These are phyloP conservation scores for Colletotrichum sp. DNA, from an alignment of 2,329 filamentous ascomycete genomes.

Conservation along the genomic window DNA sequence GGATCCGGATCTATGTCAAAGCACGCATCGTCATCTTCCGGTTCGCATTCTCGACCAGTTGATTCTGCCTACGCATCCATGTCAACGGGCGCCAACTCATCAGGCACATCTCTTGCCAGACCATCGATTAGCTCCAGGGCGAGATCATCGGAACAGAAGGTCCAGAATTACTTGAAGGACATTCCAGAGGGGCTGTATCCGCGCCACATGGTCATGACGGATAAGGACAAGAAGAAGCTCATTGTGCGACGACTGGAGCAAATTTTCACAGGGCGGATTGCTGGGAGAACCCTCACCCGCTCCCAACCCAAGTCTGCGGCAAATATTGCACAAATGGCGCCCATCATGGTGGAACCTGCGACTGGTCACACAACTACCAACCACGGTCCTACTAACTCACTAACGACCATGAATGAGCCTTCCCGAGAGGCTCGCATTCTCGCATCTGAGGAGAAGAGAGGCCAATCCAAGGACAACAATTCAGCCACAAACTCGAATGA, in stretches of 20 bases:
- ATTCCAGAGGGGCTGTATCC: slow-evolving; percentile 75
- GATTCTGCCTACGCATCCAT: slow-evolving; percentile 75
- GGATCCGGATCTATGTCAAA: slow-evolving; percentile 51
- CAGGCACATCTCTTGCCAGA: slow-evolving; percentile 42
- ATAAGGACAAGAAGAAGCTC: slow-evolving; percentile 77
- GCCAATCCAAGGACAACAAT: slow-evolving; percentile 44
- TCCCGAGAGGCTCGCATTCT: slow-evolving; percentile 56
- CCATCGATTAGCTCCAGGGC: slow-evolving; percentile 39
- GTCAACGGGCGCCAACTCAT: slow-evolving; percentile 55
- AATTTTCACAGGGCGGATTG: slow-evolving; percentile 77
- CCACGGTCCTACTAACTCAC: slow-evolving; percentile 40
- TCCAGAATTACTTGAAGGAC: slow-evolving; percentile 73
- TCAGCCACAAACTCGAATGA: slow-evolving; percentile 52
- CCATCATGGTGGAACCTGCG: slow-evolving; percentile 32
- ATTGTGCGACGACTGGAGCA: slow-evolving; percentile 81
- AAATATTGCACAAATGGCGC: slow-evolving; percentile 13
- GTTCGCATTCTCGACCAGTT: slow-evolving; percentile 57
- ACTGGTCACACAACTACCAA: slow-evolving; percentile 25
- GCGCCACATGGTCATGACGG: slow-evolving; percentile 65
- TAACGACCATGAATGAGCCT: slow-evolving; percentile 31
- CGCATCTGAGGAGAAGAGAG: slow-evolving; percentile 41
- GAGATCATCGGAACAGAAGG: slow-evolving; percentile 60
- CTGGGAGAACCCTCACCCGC: slow-evolving; percentile 40
- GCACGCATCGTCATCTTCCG: slow-evolving; percentile 57
- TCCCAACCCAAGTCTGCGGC: slow-evolving; percentile 27